Evolutionary conservation across 305 asterid genomes (phyloP).

Genomic region (Fraxinus platypoda): DNA sequence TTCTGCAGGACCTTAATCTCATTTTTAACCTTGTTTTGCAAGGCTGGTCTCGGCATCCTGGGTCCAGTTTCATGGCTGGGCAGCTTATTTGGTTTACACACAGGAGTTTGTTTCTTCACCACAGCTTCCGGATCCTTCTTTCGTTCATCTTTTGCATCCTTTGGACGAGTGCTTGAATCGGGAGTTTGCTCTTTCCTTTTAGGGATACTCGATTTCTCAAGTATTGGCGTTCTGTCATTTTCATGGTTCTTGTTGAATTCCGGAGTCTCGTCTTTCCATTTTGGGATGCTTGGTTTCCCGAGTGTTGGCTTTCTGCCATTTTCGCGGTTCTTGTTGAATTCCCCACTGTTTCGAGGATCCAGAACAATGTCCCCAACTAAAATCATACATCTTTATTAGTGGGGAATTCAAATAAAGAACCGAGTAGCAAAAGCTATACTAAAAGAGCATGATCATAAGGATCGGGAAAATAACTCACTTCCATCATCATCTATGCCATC

Average conservation of each 20-base stretch:
- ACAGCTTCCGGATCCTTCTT: conserved; percentile 41
- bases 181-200: conserved; percentile 32
- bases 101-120: conserved; percentile 43
- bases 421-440: conserved; percentile 41
- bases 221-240: conserved; percentile 53
- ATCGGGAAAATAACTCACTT: conserved; percentile 69
- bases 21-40: conserved; percentile 35
- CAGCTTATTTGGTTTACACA: conserved; percentile 45
- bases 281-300: conserved; percentile 24
- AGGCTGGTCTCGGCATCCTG: conserved; percentile 48
- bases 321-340: conserved; percentile 61
- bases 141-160: conserved; percentile 38
- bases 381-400: conserved; percentile 35
- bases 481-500: conserved; percentile 97
- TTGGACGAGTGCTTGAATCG: conserved; percentile 28
- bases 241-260: conserved; percentile 65
- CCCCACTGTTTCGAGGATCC: conserved; percentile 82
- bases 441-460: conserved; percentile 24
- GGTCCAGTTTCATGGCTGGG: conserved; percentile 34
- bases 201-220: conserved; percentile 34
- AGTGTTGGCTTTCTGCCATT: conserved; percentile 56
- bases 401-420: conserved; percentile 56
- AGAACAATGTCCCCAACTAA: conserved; percentile 51
- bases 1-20: conserved; percentile 43
- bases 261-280: not conserved